These are phyloP conservation scores for Thuidium tamariscinum DNA, from an alignment of 225 moss, liverwort and hornwort genomes.

Conservation along the genomic window DNA sequence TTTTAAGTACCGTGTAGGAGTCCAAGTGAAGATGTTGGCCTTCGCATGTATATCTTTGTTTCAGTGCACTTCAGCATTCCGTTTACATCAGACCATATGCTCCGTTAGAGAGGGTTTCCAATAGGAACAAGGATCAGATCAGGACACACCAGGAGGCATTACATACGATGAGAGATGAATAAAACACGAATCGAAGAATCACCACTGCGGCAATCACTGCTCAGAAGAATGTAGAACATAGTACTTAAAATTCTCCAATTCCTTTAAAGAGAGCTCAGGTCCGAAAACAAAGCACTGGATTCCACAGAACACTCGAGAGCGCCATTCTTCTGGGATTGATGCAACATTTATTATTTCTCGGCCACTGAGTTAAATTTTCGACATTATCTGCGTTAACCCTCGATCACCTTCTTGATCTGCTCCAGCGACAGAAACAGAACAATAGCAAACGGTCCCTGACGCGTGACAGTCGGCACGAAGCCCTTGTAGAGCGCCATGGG, in stretches of 20 bases:
- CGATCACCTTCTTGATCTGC: constrained; percentile 52
- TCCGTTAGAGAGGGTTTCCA: not conserved
- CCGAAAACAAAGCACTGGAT: not conserved
- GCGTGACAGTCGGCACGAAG: constrained; percentile 66
- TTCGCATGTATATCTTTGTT: too few relatives aligned
- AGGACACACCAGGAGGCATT: too few relatives aligned
- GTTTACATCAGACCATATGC: too few relatives aligned
- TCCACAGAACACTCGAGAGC: not conserved
- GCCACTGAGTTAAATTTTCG: not conserved
- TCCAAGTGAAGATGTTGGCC: accelerated
- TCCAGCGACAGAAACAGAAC: constrained; percentile 73
- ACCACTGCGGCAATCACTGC: too few relatives aligned
- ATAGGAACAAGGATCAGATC: too few relatives aligned
- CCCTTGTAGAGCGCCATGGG: constrained; percentile 84
- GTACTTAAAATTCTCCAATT: not conserved
- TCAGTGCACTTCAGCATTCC: accelerated
- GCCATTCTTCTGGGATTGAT: not conserved
- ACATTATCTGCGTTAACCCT: constrained; percentile 24
- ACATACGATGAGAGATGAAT: not conserved
- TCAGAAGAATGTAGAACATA: not conserved
- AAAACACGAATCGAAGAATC: not conserved
- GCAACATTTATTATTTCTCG: too few relatives aligned
- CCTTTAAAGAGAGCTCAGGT: not conserved
- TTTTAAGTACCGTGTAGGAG: accelerated
- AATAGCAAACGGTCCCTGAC: constrained; percentile 68